These are phyloP conservation scores for Brassica rapa DNA, from an alignment of 345 rosid species.

Conservation along the genomic window DNA sequence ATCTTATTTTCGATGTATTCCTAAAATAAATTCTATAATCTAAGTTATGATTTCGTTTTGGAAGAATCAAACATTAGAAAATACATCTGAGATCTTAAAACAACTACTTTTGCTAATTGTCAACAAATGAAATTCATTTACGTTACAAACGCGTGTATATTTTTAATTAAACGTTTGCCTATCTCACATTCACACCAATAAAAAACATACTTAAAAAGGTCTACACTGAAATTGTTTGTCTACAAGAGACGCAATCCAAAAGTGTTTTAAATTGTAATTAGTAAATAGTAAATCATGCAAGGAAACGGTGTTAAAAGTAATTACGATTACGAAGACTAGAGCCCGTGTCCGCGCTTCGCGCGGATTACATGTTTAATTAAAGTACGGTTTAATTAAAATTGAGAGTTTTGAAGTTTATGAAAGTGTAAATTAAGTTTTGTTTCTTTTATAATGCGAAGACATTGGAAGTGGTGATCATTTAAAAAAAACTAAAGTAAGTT, in stretches of 20 bases:
- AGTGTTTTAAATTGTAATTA: neutral
- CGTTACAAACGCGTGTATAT: neutral
- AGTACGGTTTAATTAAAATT: too few species aligned
- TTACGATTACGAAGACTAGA: neutral
- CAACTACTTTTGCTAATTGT: neutral
- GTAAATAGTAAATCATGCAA: neutral
- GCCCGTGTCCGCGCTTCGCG: too few species aligned
- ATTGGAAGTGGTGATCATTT: too few species aligned
- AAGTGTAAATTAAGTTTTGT: too few species aligned
- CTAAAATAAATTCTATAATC: neutral
- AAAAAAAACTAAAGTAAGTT: too few species aligned
- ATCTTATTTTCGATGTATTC: neutral
- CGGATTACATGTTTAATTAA: too few species aligned
- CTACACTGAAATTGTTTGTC: neutral
- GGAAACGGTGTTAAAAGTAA: neutral
- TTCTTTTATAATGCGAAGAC: too few species aligned
- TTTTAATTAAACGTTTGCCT: neutral
- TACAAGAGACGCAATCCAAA: neutral
- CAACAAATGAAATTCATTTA: neutral
- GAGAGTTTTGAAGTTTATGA: too few species aligned
- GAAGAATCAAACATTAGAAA: neutral
- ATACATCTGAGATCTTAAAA: neutral
- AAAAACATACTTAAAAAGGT: neutral
- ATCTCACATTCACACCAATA: neutral
- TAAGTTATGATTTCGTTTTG: neutral